phyloP scores from a whole-genome alignment of 306 rosid species.

The Sicyos edulis region DNA sequence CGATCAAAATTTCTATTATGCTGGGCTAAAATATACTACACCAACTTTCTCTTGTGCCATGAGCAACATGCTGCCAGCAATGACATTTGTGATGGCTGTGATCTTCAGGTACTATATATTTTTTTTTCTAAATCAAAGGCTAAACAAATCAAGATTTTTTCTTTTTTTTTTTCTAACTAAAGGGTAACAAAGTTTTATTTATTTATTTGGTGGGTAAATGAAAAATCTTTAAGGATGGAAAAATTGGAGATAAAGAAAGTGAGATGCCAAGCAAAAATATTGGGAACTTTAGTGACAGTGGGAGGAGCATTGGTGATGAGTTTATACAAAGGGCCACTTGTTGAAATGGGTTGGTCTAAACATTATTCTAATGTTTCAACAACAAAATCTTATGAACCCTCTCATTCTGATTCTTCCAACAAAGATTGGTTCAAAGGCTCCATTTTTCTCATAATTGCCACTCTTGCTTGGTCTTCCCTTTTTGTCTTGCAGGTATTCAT shows the following conservation, averaged over 20 bases:
- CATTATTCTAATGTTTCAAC: slow-evolving; percentile 28
- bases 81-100: slow-evolving; percentile 78
- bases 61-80: slow-evolving; percentile 89
- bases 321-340: slow-evolving; percentile 70
- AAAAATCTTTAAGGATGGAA: slow-evolving; percentile 60
- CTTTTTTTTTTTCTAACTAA: background rate
- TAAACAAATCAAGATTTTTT: too few relatives aligned
- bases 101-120: slow-evolving; percentile 52
- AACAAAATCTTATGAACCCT: background rate
- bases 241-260: slow-evolving; percentile 56
- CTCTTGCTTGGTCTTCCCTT: slow-evolving; percentile 80
- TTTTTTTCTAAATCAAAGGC: too few relatives aligned
- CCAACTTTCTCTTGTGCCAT: slow-evolving; percentile 94
- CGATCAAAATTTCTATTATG: slow-evolving; percentile 91
- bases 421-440: slow-evolving; percentile 68
- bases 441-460: slow-evolving; percentile 58
- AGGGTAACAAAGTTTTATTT: too few relatives aligned
- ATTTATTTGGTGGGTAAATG: slow-evolving; percentile 5
- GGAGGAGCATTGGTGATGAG: slow-evolving; percentile 91
- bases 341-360: slow-evolving; percentile 59
- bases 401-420: slow-evolving; percentile 31
- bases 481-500: slow-evolving; percentile 70
- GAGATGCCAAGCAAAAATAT: slow-evolving; percentile 71
- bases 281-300: slow-evolving; percentile 72
- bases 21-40: slow-evolving; percentile 72